Evolutionary conservation across 176 grass and related monocot genomes (phyloP).

Genomic region (Dendrocalamus sinicus): DNA sequence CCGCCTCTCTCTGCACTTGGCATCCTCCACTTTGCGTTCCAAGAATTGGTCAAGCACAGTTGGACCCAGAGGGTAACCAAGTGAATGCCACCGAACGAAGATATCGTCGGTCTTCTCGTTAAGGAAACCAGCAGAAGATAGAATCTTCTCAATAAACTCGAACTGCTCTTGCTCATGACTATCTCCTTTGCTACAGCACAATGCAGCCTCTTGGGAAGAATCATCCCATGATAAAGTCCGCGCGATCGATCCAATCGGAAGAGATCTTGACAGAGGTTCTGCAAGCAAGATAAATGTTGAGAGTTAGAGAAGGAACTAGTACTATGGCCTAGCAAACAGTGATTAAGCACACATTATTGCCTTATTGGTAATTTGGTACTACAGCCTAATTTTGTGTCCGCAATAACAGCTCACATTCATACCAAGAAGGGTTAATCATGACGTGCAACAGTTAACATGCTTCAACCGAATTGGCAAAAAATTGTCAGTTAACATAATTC

Average conservation of each 20-base stretch:
- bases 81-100: conserved; percentile 67
- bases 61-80: conserved; percentile 67
- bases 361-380: conserved; percentile 17
- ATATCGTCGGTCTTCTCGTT: conserved; percentile 45
- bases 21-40: conserved; percentile 63
- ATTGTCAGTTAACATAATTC: not conserved
- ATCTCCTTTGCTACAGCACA: conserved; percentile 37
- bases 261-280: conserved; percentile 71
- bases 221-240: conserved; percentile 86
- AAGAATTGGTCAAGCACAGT: conserved; percentile 65
- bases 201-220: conserved; percentile 44
- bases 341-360: conserved; percentile 28
- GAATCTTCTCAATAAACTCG: conserved; percentile 68
- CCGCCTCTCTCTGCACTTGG: conserved; percentile 74
- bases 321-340: conserved; percentile 28
- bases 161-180: conserved; percentile 57
- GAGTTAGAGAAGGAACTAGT: conserved; percentile 16
- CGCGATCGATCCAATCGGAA: conserved; percentile 77
- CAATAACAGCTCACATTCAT: conserved; percentile 26
- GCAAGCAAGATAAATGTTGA: conserved; percentile 39
- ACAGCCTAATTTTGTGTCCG: conserved; percentile 8
- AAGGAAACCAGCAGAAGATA: conserved; percentile 58
- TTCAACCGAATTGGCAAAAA: not conserved
- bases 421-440: conserved; percentile 37
- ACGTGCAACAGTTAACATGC: conserved; percentile 13